phyloP scores from a whole-genome alignment of 1,284 basidiomycete species.

The Austroboletus niveus region DNA sequence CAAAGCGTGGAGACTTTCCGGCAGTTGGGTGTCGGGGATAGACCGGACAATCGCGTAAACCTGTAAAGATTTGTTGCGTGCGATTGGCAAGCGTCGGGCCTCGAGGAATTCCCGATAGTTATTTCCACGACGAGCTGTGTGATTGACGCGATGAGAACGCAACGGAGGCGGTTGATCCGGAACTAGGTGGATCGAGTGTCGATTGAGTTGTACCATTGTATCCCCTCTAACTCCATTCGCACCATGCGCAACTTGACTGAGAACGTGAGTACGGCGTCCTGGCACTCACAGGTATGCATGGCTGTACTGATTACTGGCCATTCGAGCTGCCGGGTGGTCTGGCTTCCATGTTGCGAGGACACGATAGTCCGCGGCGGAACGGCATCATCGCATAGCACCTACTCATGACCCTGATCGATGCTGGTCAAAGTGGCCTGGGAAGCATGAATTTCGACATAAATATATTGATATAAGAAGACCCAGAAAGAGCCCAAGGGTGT shows the following conservation, averaged over 20 bases:
- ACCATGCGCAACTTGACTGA: neutral
- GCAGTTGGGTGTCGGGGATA: constrained; percentile 19
- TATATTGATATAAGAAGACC: no score
- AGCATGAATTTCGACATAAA: no score
- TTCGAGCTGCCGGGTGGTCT: neutral
- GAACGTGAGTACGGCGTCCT: neutral
- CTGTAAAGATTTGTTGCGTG: neutral
- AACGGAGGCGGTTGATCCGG: neutral
- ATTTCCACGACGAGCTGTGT: neutral
- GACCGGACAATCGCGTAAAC: constrained; percentile 14
- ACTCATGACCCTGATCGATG: no score
- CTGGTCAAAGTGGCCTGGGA: no score
- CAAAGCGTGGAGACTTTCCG: neutral
- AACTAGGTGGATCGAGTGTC: neutral
- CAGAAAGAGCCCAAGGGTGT: no score
- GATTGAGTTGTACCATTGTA: neutral
- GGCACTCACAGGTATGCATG: neutral
- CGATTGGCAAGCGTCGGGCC: neutral
- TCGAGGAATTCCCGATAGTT: neutral
- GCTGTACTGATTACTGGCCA: neutral
- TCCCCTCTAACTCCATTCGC: constrained; percentile 20
- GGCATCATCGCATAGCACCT: neutral
- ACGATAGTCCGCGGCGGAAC: neutral
- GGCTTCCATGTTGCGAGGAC: no score
- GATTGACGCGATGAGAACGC: neutral